phyloP scores from a whole-genome alignment of 768 basidiomycete genomes.

The Sarcodon aspratus region DNA sequence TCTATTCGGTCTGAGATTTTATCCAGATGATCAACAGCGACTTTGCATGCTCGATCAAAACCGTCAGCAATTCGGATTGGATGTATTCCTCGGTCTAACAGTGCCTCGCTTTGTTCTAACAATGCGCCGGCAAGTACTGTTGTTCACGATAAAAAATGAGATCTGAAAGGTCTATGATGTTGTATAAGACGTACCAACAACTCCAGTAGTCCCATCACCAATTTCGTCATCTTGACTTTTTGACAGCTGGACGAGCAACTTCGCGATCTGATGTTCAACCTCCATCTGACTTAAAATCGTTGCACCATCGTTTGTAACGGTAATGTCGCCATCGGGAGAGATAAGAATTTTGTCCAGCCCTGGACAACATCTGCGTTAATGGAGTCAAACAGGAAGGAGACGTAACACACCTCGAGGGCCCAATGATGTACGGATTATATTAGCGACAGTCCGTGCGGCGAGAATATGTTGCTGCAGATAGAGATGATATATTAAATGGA shows the following conservation, averaged over 20 bases:
- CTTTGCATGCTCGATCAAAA: conserved; percentile 87
- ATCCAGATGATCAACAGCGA: conserved; percentile 87
- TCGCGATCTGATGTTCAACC: conserved; percentile 98
- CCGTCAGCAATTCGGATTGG: conserved; percentile 99
- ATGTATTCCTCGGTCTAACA: conserved; percentile 99
- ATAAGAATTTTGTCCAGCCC: conserved; percentile 94
- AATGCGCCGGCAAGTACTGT: conserved; percentile 92
- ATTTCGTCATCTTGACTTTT: conserved; percentile 99
- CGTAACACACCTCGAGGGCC: conserved; percentile 76
- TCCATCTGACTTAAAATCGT: conserved; percentile 99
- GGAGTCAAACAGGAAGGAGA: background rate
- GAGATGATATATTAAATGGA: conserved; percentile 6
- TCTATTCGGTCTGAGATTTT: conserved; percentile 83
- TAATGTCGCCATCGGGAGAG: conserved; percentile 96
- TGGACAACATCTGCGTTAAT: conserved; percentile 15
- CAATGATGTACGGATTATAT: conserved; percentile 90
- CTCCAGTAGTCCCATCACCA: conserved; percentile 98
- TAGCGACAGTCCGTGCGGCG: conserved; percentile 86
- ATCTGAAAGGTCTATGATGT: background rate
- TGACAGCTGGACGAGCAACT: conserved; percentile 90
- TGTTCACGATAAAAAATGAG: background rate
- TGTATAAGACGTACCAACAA: conserved; percentile 66
- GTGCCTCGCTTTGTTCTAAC: conserved; percentile 83
- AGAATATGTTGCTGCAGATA: conserved; percentile 77
- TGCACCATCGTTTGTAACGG: conserved; percentile 98